Conservation (phyloP, 176 grass and related monocot genomes). For the Elaeis guineensis region DNA sequence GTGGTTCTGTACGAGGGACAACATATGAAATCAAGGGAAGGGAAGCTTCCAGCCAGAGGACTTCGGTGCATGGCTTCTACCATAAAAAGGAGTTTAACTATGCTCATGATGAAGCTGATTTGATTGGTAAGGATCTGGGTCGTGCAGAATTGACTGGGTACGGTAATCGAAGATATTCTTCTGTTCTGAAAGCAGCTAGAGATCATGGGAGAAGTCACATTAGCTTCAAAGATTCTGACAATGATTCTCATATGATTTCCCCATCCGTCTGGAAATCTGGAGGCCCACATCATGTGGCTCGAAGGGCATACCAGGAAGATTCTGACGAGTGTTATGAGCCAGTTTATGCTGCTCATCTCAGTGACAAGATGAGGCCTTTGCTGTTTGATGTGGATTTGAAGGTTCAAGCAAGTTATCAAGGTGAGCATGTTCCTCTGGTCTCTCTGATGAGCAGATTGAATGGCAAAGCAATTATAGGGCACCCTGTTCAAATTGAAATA, state of each 20-base stretch:
- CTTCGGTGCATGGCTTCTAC: constrained; percentile 35
- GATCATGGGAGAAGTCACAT: constrained; percentile 44
- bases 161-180: constrained; percentile 32
- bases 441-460: constrained; percentile 96
- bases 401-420: constrained; percentile 92
- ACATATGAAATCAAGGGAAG: constrained; percentile 27
- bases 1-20: constrained; percentile 34
- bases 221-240: constrained; percentile 33
- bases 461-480: constrained; percentile 95
- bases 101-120: constrained; percentile 45
- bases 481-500: constrained; percentile 96
- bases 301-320: constrained; percentile 35
- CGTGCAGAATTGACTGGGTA: constrained; percentile 43
- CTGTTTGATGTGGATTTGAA: constrained; percentile 79
- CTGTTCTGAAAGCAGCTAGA: constrained; percentile 43
- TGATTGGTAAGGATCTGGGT: constrained; percentile 27
- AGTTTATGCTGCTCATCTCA: constrained; percentile 29
- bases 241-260: constrained; percentile 42
- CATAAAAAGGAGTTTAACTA: constrained; percentile 54
- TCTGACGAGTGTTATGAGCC: constrained; percentile 34
- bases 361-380: constrained; percentile 30
- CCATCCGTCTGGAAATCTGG: constrained; percentile 28
- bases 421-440: constrained; percentile 95
- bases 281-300: constrained; percentile 17
- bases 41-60: constrained; percentile 32